These are phyloP conservation scores for Zygotorulaspora sp. DNA, from an alignment of 805 yeast species.

Conservation along the genomic window DNA sequence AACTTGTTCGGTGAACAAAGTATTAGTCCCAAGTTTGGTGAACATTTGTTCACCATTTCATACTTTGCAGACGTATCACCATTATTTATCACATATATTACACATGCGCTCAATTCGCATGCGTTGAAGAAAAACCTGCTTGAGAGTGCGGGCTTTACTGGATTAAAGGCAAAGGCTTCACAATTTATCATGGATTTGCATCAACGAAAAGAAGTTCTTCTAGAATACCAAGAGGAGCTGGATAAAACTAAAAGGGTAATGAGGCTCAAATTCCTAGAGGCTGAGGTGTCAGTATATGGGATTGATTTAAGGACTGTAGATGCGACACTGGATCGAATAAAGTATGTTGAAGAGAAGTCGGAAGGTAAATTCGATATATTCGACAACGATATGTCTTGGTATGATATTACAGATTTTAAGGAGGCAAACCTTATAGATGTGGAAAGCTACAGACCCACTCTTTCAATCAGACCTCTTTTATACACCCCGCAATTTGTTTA, in stretches of 20 bases:
- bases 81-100: conserved; percentile 68
- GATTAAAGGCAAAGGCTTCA: conserved; percentile 60
- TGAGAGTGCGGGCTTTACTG: conserved; percentile 49
- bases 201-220: conserved; percentile 49
- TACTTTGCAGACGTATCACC: conserved; percentile 72
- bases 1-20: conserved; percentile 55
- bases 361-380: conserved; percentile 36
- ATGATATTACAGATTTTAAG: conserved; percentile 55
- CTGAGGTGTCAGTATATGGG: conserved; percentile 52
- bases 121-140: conserved; percentile 15
- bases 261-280: conserved; percentile 60
- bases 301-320: conserved; percentile 59
- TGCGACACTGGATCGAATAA: conserved; percentile 40
- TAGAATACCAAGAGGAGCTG: conserved; percentile 44
- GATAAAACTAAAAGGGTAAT: conserved; percentile 44
- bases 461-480: conserved; percentile 57
- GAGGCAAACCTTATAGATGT: conserved; percentile 49
- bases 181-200: conserved; percentile 61
- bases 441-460: conserved; percentile 36
- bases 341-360: conserved; percentile 17
- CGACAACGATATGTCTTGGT: conserved; percentile 58
- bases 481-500: conserved; percentile 68
- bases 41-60: conserved; percentile 70
- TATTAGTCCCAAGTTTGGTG: conserved; percentile 64
- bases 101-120: conserved; percentile 42